phyloP scores from a whole-genome alignment of 2,329 filamentous ascomycete species.

The Teratosphaeria nubilosa region DNA sequence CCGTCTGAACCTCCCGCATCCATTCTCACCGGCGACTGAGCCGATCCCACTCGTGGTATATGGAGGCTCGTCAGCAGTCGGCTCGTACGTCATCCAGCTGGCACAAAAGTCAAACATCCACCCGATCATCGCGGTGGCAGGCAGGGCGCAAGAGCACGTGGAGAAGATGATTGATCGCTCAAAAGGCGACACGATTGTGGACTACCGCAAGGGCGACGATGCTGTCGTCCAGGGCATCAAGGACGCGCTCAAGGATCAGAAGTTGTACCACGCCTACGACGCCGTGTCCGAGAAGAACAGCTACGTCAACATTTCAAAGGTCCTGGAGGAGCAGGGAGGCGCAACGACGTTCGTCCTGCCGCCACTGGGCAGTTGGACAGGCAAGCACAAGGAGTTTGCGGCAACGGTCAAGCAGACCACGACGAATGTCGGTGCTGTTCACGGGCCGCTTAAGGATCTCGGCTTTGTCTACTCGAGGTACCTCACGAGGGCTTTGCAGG shows the following conservation, averaged over 20 bases:
- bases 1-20: slow-evolving; percentile 33
- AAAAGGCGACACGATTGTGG: slow-evolving; percentile 49
- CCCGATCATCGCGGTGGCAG: slow-evolving; percentile 52
- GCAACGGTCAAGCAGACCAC: slow-evolving; percentile 27
- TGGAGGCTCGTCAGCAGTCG: slow-evolving; percentile 46
- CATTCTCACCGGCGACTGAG: slow-evolving; percentile 27
- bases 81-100: slow-evolving; percentile 49
- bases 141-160: slow-evolving; percentile 42
- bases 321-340: slow-evolving; percentile 25
- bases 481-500: slow-evolving; percentile 23
- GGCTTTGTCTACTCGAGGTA: slow-evolving; percentile 26
- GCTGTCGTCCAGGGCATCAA: slow-evolving; percentile 21
- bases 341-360: slow-evolving; percentile 26
- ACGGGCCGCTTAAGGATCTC: slow-evolving; percentile 24
- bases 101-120: slow-evolving; percentile 45
- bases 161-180: slow-evolving; percentile 41
- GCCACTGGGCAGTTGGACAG: slow-evolving; percentile 10
- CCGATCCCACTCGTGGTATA: slow-evolving; percentile 34
- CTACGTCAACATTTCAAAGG: slow-evolving; percentile 29
- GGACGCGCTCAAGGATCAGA: slow-evolving; percentile 15
- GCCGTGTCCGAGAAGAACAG: slow-evolving; percentile 21
- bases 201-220: slow-evolving; percentile 42
- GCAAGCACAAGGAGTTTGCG: slow-evolving; percentile 6
- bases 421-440: slow-evolving; percentile 28
- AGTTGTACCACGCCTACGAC: slow-evolving; percentile 24